phyloP scores from a whole-genome alignment of 2,329 filamentous ascomycete genomes.

The Endoconidiophora polonica region DNA sequence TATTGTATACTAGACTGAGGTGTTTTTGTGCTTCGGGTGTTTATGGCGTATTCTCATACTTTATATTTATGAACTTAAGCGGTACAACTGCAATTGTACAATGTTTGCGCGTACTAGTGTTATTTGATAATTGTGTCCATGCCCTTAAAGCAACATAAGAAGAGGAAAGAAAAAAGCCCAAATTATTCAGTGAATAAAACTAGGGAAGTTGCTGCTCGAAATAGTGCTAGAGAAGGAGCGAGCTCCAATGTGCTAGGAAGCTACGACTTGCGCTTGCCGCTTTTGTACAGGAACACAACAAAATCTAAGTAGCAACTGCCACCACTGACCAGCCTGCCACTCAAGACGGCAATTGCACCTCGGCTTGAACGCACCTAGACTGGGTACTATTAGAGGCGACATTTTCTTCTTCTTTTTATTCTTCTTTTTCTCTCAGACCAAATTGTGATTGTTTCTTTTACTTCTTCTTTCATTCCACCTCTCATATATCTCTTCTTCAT shows the following conservation, averaged over 20 bases:
- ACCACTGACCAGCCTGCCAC: neutral
- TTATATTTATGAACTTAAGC: neutral
- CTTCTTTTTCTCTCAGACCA: neutral
- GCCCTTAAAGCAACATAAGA: neutral
- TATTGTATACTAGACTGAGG: too few relatives aligned
- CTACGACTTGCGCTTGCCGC: neutral
- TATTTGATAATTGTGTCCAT: neutral
- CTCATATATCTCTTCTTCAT: neutral
- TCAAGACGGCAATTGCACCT: too few relatives aligned
- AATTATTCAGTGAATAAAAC: neutral
- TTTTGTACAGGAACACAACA: too few relatives aligned
- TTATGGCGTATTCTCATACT: too few relatives aligned
- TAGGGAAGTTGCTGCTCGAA: constrained; percentile 1
- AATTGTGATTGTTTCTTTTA: neutral
- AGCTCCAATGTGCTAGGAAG: neutral
- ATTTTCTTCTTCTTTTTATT: neutral
- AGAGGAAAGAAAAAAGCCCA: neutral
- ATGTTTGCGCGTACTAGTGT: too few relatives aligned
- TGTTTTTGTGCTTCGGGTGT: too few relatives aligned
- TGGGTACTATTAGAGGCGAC: neutral
- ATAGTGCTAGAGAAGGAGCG: neutral
- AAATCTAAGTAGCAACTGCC: neutral
- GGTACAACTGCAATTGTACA: too few relatives aligned
- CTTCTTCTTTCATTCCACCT: neutral
- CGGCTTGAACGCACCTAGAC: neutral